A percentile compares a stretch with the other conserved stretches of the same genome.
Evolutionary conservation across 1,284 basidiomycete species (phyloP).

Genomic region (Ceratobasidium sp.): DNA sequence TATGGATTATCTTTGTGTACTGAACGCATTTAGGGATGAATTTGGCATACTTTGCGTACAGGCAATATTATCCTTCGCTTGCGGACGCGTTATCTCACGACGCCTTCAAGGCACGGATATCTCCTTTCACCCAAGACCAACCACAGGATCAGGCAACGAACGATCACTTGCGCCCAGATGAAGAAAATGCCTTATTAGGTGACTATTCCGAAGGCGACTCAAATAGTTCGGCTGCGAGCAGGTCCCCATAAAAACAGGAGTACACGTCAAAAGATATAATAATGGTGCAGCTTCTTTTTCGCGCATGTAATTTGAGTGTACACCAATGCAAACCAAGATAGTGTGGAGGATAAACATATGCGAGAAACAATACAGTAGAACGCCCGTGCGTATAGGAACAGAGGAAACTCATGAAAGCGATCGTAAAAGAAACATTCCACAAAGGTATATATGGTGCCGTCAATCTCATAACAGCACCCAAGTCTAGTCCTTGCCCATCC

Average conservation of each 20-base stretch:
- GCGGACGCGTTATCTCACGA: slow-evolving; percentile 66
- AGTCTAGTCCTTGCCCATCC: slow-evolving; percentile 19
- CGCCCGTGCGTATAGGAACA: slow-evolving; percentile 22
- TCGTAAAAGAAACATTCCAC: slow-evolving; percentile 34
- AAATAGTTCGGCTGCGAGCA: neutral
- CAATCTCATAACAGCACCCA: neutral
- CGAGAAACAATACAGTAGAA: slow-evolving; percentile 40
- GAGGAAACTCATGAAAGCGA: slow-evolving; percentile 23
- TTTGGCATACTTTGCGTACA: slow-evolving; percentile 81
- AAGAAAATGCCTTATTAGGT: slow-evolving; percentile 11
- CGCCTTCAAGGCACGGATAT: slow-evolving; percentile 19
- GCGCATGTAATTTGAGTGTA: neutral
- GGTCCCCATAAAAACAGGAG: neutral
- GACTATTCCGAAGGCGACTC: slow-evolving; percentile 10
- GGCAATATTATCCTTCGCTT: slow-evolving; percentile 80
- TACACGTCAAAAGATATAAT: neutral
- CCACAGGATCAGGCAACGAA: neutral
- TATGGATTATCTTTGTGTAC: neutral
- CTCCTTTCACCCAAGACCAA: slow-evolving; percentile 22
- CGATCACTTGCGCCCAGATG: neutral
- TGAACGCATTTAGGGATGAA: slow-evolving; percentile 52
- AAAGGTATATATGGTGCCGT: slow-evolving; percentile 24
- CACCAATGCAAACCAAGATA: slow-evolving; percentile 27
- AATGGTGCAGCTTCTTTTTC: neutral
- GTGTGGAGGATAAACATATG: slow-evolving; percentile 42